Evolutionary conservation across 768 basidiomycete species (phyloP).

Genomic region (Chalciporus sphaerocephalus): DNA sequence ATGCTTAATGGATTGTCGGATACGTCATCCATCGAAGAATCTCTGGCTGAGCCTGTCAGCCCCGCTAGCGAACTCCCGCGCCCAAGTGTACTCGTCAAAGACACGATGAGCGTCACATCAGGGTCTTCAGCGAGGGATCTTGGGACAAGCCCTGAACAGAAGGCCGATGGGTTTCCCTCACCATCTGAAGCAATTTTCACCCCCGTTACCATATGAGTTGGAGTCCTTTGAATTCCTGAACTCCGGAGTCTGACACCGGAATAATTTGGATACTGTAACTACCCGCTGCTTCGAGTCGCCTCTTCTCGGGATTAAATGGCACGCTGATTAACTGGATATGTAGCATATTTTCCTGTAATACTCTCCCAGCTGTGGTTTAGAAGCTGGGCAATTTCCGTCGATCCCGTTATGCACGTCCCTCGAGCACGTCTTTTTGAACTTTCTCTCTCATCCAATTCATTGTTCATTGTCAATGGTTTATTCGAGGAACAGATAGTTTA

Average conservation of each 20-base stretch:
- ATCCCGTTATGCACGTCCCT: neutral
- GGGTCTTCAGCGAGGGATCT: conserved; percentile 25
- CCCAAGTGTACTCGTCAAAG: conserved; percentile 27
- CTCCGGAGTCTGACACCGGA: conserved; percentile 7
- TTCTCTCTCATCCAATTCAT: neutral
- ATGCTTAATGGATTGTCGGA: conserved; percentile 31
- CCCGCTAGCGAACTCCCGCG: conserved; percentile 29
- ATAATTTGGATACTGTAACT: conserved; percentile 15
- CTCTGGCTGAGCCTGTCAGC: conserved; percentile 32
- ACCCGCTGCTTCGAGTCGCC: conserved; percentile 3
- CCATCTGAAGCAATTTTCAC: conserved; percentile 16
- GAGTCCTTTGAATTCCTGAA: conserved; percentile 15
- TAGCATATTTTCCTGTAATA: conserved; percentile 28
- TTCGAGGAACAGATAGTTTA: neutral
- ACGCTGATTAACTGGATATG: conserved; percentile 13
- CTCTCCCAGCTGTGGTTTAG: conserved; percentile 10
- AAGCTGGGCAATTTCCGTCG: conserved; percentile 21
- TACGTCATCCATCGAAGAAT: conserved; percentile 36
- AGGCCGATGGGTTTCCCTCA: conserved; percentile 15
- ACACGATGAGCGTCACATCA: conserved; percentile 27
- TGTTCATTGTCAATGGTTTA: neutral
- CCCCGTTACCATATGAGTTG: conserved; percentile 29
- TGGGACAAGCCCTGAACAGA: conserved; percentile 28
- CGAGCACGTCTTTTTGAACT: neutral
- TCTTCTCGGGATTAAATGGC: conserved; percentile 7